Base-by-base conservation (phyloP, 352 stramenopile species). In the Pythium coloratum region DNA sequence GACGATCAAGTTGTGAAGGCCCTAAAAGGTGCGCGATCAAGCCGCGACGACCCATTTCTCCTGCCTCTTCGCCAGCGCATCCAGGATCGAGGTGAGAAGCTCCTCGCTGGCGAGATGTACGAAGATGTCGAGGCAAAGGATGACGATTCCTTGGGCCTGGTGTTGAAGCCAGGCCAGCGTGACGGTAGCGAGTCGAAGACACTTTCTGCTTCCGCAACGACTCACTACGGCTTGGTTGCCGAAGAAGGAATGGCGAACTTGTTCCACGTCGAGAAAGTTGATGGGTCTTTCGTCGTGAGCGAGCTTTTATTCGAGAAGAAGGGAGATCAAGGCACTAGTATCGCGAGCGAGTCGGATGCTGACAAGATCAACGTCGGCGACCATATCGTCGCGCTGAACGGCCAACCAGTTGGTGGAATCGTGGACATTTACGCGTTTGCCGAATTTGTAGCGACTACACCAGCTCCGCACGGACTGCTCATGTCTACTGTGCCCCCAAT, bases 1-100 rank as follows among this genome's bases (percentile, higher is more conserved):
- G 87, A 95, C 51, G 85, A 93, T 28, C 79, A 89, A 49, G 34
- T 90, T 55, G 67, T 95, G 10, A 95, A 94, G 59, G 69, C 80
- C 28, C 73, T 95, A 4, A 91, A 91, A 58, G 87, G 87, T 32
- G 79, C 77, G 6, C 90, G 91, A 68, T 86, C 79, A 30, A 89
- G 81, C 61, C 81, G 82, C 44, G 81, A 92, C 62, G 87, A 95
- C 34, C 80, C 80, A 1, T 62, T 88, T 20, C 75, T 90, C 7
- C 62, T 81, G 0, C 77, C 81, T 16, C 59, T 93, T 30, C 84
- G 87, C 1, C 59, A 78, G 10, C 69, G 67, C 18, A 69, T 89
- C 13, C 40, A 73, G 49, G 76, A 55, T 63, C 65, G 76, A 69
- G 72, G 79, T 57, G 67, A 20, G 3, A 76, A 84, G 38, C 74